phyloP scores from a whole-genome alignment of 2,329 filamentous ascomycete genomes.

The Zymoseptoria passerinii region DNA sequence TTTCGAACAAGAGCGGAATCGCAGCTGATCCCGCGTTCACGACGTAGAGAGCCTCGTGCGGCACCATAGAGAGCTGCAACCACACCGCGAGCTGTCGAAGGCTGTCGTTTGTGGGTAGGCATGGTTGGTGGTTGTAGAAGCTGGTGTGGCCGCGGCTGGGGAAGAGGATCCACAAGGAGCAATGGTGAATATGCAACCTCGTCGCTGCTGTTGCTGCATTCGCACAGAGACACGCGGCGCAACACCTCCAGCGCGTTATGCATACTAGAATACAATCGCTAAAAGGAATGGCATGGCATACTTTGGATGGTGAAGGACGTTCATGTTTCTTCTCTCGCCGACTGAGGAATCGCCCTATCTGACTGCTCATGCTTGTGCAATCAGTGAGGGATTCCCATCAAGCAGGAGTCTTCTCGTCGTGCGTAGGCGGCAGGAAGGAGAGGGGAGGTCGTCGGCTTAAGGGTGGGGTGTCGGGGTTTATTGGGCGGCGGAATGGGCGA shows the following conservation, averaged over 20 bases:
- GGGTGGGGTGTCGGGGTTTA: background rate
- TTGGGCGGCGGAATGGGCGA: background rate
- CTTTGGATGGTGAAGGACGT: conserved; percentile 14
- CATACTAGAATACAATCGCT: background rate
- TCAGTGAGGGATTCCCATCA: background rate
- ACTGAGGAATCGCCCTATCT: conserved; percentile 58
- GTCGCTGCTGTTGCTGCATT: background rate
- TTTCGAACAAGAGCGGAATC: background rate
- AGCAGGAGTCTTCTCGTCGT: background rate
- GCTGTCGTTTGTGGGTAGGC: background rate
- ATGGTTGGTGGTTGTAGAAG: background rate
- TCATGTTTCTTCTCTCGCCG: conserved; percentile 52
- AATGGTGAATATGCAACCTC: background rate
- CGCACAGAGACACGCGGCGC: background rate
- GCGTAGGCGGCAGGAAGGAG: background rate
- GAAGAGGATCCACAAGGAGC: background rate
- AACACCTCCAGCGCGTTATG: background rate
- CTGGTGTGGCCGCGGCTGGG: background rate
- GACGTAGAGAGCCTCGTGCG: background rate
- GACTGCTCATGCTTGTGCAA: conserved; percentile 35
- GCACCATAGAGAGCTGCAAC: background rate
- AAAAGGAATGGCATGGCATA: conserved; percentile 11
- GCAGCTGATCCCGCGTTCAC: background rate
- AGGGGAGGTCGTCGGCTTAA: background rate
- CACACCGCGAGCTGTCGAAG: background rate